These are phyloP conservation scores for Sanchytrium tribonematis DNA, from an alignment of 371 early-diverging fungal species.

Conservation along the genomic window DNA sequence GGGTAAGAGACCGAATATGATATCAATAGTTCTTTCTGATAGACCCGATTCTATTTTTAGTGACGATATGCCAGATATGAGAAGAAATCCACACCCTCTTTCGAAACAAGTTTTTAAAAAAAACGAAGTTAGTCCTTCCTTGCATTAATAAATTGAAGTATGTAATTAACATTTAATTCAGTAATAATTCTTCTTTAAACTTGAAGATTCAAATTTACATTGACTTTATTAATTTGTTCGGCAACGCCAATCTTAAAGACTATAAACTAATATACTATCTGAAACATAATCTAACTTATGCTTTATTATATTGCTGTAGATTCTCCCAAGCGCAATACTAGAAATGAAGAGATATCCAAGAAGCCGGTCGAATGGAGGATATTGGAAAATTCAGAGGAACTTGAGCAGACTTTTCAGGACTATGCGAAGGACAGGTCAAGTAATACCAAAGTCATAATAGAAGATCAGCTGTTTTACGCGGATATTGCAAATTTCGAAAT, in stretches of 20 bases:
- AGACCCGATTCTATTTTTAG: neutral
- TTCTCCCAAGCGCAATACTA: neutral
- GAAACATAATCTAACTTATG: too few relatives aligned
- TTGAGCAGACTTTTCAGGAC: neutral
- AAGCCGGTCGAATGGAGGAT: neutral
- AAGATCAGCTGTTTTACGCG: slow-evolving; percentile 1
- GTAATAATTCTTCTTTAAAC: too few relatives aligned
- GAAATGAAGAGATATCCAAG: neutral
- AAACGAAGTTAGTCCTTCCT: too few relatives aligned
- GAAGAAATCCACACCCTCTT: neutral
- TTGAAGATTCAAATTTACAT: too few relatives aligned
- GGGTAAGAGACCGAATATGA: neutral
- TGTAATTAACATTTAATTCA: too few relatives aligned
- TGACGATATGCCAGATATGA: neutral
- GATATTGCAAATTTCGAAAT: slow-evolving; percentile 1
- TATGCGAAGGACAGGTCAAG: neutral
- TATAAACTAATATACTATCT: too few relatives aligned
- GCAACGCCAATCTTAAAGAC: too few relatives aligned
- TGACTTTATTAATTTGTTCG: too few relatives aligned
- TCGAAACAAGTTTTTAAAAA: too few relatives aligned
- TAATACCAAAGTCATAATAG: neutral
- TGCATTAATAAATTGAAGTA: too few relatives aligned
- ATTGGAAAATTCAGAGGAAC: neutral
- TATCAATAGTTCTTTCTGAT: neutral
- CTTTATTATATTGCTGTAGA: neutral